These are phyloP conservation scores for Fusarium sororula DNA, from an alignment of 2,329 filamentous ascomycete species.

Conservation along the genomic window DNA sequence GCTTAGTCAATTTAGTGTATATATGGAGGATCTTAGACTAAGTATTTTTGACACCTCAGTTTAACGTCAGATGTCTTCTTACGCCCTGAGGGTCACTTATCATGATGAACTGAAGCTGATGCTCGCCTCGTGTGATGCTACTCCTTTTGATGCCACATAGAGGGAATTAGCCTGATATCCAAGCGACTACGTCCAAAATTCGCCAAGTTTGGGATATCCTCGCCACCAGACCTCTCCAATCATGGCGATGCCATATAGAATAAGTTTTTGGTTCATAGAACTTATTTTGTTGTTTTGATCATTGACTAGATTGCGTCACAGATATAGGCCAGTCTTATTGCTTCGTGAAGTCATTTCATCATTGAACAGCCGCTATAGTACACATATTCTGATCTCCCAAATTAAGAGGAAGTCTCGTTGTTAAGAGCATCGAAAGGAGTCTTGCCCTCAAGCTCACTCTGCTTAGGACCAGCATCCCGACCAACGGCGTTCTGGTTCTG, in stretches of 20 bases:
- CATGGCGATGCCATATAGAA: neutral
- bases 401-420: slow-evolving; percentile 41
- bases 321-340: neutral
- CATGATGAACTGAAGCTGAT: neutral
- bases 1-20: too few relatives aligned
- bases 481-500: slow-evolving; percentile 34
- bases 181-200: neutral
- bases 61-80: too few relatives aligned
- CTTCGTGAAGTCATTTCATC: slow-evolving; percentile 30
- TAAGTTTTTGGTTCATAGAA: neutral
- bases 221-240: neutral
- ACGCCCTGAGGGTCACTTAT: neutral
- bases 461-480: slow-evolving; percentile 40
- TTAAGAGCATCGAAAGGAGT: slow-evolving; percentile 47
- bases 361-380: slow-evolving; percentile 17
- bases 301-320: neutral
- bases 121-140: neutral
- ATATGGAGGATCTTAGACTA: too few relatives aligned
- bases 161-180: neutral
- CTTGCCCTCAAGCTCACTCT: slow-evolving; percentile 39
- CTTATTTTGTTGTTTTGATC: neutral
- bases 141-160: neutral
- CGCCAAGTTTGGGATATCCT: neutral
- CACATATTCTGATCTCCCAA: neutral
- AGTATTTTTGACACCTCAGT: too few relatives aligned